A percentile compares a stretch with the other conserved stretches of the same genome.
Conservation (phyloP, 352 stramenopile genomes). For the Phytophthora fragariae region DNA sequence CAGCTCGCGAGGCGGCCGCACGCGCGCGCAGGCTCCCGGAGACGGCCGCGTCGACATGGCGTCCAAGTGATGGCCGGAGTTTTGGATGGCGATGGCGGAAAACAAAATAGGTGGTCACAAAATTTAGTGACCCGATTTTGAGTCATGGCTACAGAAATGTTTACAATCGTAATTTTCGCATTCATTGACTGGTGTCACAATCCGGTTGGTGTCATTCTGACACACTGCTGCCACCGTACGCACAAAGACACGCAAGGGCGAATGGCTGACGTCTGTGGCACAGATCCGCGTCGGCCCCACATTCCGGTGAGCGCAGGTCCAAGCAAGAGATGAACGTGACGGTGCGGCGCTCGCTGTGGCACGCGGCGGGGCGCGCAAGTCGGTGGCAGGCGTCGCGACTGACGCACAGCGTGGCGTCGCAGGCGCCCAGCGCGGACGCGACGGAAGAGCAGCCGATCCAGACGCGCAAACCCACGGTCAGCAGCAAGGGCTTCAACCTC, state of each 20-base stretch:
- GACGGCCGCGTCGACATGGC: constrained; percentile 9
- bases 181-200: not conserved
- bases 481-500: constrained; percentile 36
- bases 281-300: constrained; percentile 20
- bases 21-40: not conserved
- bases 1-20: constrained; percentile 48
- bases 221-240: not conserved
- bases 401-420: constrained; percentile 9
- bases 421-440: constrained; percentile 2
- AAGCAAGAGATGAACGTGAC: constrained; percentile 28
- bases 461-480: constrained; percentile 18
- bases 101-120: no score
- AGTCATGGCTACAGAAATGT: not conserved
- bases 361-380: not conserved
- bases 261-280: not conserved
- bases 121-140: not conserved
- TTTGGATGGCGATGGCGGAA: constrained; percentile 29
- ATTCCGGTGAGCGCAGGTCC: constrained; percentile 11
- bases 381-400: constrained; percentile 15
- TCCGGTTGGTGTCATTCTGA: not conserved
- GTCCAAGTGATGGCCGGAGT: constrained; percentile 2
- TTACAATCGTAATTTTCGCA: not conserved
- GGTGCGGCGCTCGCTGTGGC: constrained; percentile 33
- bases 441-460: constrained; percentile 14
- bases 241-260: constrained; percentile 20